Evolutionary conservation across 2,329 filamentous ascomycete species (phyloP), one percentile per base, ranked within the genome.

Genomic region (Parastagonospora nodorum): DNA sequence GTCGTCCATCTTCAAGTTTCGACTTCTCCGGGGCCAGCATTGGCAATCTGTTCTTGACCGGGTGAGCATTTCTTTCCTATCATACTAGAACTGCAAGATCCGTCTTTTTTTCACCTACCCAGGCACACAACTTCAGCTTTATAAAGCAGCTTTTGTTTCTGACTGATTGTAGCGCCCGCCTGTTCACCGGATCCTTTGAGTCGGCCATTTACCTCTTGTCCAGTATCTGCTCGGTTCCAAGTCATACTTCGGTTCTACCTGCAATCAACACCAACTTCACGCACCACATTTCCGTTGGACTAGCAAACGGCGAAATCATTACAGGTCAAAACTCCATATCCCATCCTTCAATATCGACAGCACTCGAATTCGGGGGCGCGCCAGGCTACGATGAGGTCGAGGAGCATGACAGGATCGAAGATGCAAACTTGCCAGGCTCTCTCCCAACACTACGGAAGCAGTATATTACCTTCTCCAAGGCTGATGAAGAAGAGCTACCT

Each of bases 241-340:
- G 84, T 9, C 81, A 86, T 44, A 85, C 94, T 5, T 82, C 86
- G 0, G 91, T 97, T 0, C 84, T 97, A 12, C 94, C 93, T 0
- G 91, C 90, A 4, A 90, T 97, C 62, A 96, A 96, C 78, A 92
- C 89, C 56, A 97, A 96, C 72, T 97, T 97, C 77, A 90, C 90
- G 0, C 90, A 96, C 66, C 93, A 97, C 74, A 97, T 97, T 60
- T 91, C 89, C 5, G 93, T 92, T 2, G 88, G 89, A 0, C 80
- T 97, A 0, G 78, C 80, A 14, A 84, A 96, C 69, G 91, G 89
- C 7, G 85, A 84, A 0, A 78, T 88, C 24, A 95, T 97, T 61
- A 89, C 89, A 0, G 93, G 93, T 0, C 94, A 97, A 71, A 97
- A 97, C 71, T 88, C 57, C 42, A 68, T 73, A 19, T 73, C 69